phyloP scores from a whole-genome alignment of 441 rosid species.

The Populus hybrid region DNA sequence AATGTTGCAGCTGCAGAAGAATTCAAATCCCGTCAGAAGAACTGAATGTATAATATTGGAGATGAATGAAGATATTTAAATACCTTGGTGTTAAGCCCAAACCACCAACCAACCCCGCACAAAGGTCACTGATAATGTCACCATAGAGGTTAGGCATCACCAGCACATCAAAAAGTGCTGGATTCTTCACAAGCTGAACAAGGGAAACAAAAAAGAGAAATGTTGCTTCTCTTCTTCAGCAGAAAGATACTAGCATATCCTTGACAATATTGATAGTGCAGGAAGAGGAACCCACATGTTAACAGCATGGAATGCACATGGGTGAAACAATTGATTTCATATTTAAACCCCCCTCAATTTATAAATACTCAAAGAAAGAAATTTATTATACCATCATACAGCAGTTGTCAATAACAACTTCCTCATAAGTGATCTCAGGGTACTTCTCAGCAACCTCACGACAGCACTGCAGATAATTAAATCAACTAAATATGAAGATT shows the following conservation, averaged over 20 bases:
- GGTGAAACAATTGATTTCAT: neutral
- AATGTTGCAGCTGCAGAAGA: conserved; percentile 74
- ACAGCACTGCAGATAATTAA: conserved; percentile 63
- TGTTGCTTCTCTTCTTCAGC: neutral
- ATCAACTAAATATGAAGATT: conserved; percentile 3
- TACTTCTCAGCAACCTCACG: conserved; percentile 93
- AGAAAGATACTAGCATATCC: neutral
- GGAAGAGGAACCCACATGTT: neutral
- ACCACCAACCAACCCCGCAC: conserved; percentile 95
- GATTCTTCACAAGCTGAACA: conserved; percentile 92
- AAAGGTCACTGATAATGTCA: conserved; percentile 95
- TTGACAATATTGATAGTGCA: neutral
- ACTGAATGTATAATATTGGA: neutral
- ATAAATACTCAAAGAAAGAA: conserved; percentile 10
- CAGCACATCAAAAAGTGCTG: conserved; percentile 86
- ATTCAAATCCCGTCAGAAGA: conserved; percentile 21
- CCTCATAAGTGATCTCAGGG: conserved; percentile 91
- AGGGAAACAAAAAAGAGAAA: conserved; percentile 17
- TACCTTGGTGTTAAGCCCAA: conserved; percentile 98
- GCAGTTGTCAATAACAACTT: conserved; percentile 98
- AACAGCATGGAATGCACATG: neutral
- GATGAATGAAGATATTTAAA: conserved; percentile 11
- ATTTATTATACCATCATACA: conserved; percentile 84
- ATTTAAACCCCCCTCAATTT: neutral
- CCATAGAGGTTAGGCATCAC: conserved; percentile 99